Percentiles rank a stretch among this genome's conserved stretches.
Evolutionary conservation across 805 yeast genomes (phyloP).

Genomic region (Ascoidea tarda): DNA sequence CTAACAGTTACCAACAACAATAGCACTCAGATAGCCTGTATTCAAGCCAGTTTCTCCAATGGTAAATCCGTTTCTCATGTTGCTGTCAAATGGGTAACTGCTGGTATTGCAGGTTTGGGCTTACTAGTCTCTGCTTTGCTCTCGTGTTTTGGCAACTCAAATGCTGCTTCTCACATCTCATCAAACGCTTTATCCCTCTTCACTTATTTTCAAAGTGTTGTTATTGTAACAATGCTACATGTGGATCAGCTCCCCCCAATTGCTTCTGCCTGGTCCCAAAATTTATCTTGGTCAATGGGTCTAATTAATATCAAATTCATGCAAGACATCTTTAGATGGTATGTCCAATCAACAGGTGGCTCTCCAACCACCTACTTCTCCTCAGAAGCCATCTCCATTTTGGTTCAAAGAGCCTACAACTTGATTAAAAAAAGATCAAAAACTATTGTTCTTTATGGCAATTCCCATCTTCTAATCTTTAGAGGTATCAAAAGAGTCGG

Average conservation of each 20-base stretch:
- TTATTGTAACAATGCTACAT: conserved; percentile 69
- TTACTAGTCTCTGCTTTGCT: conserved; percentile 68
- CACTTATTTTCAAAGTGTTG: conserved; percentile 80
- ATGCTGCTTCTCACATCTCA: conserved; percentile 78
- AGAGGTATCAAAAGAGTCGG: conserved; percentile 86
- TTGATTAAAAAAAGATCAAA: conserved; percentile 21
- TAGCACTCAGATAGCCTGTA: conserved; percentile 42
- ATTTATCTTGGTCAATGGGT: conserved; percentile 93
- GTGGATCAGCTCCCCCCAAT: conserved; percentile 85
- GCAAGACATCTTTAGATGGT: conserved; percentile 81
- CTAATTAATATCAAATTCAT: conserved; percentile 63
- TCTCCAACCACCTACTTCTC: conserved; percentile 48
- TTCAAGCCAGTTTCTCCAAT: conserved; percentile 62
- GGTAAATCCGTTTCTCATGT: conserved; percentile 71
- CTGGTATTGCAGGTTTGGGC: conserved; percentile 82
- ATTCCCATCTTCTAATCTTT: conserved; percentile 45
- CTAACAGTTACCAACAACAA: conserved; percentile 26
- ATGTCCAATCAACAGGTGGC: conserved; percentile 82
- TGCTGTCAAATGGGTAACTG: conserved; percentile 89
- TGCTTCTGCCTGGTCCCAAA: conserved; percentile 85
- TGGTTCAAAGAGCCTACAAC: conserved; percentile 54
- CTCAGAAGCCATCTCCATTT: conserved; percentile 29
- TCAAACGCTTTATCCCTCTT: conserved; percentile 78
- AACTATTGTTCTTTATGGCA: conserved; percentile 29
- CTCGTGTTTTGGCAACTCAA: conserved; percentile 75